A percentile compares a stretch with the other conserved stretches of the same genome.
Conservation (phyloP, 345 rosid genomes). For the Rhodamnia argentea region DNA sequence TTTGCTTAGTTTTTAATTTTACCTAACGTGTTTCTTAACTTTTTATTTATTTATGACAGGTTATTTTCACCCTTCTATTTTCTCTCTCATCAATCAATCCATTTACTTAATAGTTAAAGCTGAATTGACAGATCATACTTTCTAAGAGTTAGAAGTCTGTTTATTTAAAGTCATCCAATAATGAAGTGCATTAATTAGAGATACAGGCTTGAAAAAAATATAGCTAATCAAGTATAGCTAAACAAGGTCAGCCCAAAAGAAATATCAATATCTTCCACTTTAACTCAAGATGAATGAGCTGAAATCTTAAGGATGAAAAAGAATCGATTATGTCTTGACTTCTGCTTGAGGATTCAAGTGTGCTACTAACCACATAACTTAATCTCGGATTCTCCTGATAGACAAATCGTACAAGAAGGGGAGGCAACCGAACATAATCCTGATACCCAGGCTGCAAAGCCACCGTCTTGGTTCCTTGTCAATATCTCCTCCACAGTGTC, state of each 20-base stretch:
- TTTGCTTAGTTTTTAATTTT: background rate
- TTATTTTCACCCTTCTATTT: background rate
- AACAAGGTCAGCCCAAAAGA: background rate
- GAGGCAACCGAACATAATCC: conserved; percentile 38
- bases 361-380: conserved; percentile 49
- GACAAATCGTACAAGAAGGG: conserved; percentile 25
- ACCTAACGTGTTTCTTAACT: background rate
- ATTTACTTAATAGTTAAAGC: background rate
- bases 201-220: background rate
- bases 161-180: background rate
- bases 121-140: background rate
- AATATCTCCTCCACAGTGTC: conserved; percentile 39
- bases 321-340: background rate
- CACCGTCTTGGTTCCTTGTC: conserved; percentile 45
- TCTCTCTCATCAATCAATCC: background rate
- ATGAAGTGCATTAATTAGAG: background rate
- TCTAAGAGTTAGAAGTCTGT: background rate
- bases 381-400: conserved; percentile 41
- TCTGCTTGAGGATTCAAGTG: background rate
- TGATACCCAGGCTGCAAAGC: conserved; percentile 60
- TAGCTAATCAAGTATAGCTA: background rate
- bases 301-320: background rate
- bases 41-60: background rate
- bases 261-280: background rate
- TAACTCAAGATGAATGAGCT: background rate